Evolutionary conservation across 768 basidiomycete species (phyloP).

Genomic region (Boletus coccyginus): DNA sequence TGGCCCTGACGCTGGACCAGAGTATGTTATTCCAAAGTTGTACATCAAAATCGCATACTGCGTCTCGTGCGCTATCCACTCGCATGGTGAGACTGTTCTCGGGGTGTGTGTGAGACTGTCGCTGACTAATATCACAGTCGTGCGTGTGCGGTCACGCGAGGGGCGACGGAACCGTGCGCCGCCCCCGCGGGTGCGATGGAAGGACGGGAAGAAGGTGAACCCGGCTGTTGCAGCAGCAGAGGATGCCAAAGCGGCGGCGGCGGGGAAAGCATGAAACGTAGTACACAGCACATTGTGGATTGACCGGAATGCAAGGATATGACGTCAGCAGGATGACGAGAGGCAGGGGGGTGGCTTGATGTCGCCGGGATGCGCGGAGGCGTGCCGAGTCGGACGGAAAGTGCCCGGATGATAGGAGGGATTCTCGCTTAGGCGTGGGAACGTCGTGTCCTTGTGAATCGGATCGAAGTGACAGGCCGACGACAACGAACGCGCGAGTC

Average conservation of each 20-base stretch:
- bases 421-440: constrained; percentile 16
- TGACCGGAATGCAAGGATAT: no score
- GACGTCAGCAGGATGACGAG: not conserved
- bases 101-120: not conserved
- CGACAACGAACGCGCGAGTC: constrained; percentile 3
- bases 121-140: constrained; percentile 50
- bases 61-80: constrained; percentile 98
- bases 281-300: no score
- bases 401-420: constrained; percentile 15
- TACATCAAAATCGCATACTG: constrained; percentile 99
- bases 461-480: constrained; percentile 18
- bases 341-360: constrained; percentile 1
- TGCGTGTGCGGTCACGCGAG: constrained; percentile 95
- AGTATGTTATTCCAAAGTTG: constrained; percentile 94
- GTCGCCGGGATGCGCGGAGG: constrained; percentile 17
- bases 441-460: constrained; percentile 19
- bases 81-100: constrained; percentile 67
- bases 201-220: constrained; percentile 95
- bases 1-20: constrained; percentile 35
- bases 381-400: constrained; percentile 27
- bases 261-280: constrained; percentile 45
- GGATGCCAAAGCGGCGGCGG: constrained; percentile 68
- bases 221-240: constrained; percentile 92
- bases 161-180: constrained; percentile 97
- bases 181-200: constrained; percentile 94